Base-by-base conservation (phyloP, 2,329 filamentous ascomycete species). In the Remersonia thermophila region DNA sequence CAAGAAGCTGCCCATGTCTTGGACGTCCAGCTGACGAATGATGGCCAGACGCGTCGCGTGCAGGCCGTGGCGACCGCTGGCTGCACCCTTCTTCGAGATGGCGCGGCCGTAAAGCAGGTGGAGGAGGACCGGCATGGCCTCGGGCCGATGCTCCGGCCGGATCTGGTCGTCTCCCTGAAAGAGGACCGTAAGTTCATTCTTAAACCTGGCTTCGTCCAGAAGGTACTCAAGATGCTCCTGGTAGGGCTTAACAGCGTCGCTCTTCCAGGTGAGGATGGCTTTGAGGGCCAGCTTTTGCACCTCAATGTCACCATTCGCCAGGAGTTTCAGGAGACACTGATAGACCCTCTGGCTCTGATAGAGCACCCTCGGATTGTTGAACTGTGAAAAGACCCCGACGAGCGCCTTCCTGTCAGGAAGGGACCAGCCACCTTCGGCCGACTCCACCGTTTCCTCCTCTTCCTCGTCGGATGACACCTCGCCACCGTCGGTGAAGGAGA, bases 141-240 rank as follows among this genome's bases (percentile, higher is more conserved):
- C 72, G 3, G 63, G 51, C 7, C 81, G 75, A 52, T 98, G 85
- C 34, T 80, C 73, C 6, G 77, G 63, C 46, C 79, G 77, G 45
- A 95, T 80, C 37, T 78, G 60, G 39, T 77, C 77, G 13, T 83
- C 78, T 12, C 80, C 73, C 51, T 85, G 80, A 36, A 98, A 71
- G 45, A 98, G 81, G 4, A 91, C 76, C 1, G 85, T 80, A n/a
- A 98, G 69, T 54, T 96, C 89, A 51, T 96, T 91, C 52, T 86
- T 84, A 60, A 96, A 94, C 33, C 83, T 74, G 16, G 83, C 78
- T 44, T 96, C 91, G 47, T 98, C 91, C 7, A 96, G 71, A 2
- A 98, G 66, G 48, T 85, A 87, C 43, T 85, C 71, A 16, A 98
- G 60, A 47, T 87, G 84, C 47, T 95, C 86, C 49, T 86, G 76